Conservation (phyloP, 257 asterid species). For the Cinchona pubescens region DNA sequence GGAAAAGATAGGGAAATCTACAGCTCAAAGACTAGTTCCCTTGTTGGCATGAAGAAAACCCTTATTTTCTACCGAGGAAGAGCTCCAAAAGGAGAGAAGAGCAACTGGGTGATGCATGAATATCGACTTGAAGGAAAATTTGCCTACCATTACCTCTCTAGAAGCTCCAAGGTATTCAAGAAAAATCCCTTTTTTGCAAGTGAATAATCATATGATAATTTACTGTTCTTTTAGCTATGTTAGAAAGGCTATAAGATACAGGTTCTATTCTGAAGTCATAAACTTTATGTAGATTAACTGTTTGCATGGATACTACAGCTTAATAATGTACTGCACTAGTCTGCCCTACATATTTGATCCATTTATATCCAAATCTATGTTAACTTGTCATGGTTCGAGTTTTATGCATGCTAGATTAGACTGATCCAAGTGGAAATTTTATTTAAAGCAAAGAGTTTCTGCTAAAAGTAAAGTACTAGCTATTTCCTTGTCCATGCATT, state of each 20-base stretch:
- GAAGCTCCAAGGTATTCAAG: conserved; percentile 56
- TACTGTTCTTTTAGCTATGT: background rate
- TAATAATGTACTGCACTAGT: conserved; percentile 5
- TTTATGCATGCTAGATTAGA: background rate
- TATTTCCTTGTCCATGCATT: background rate
- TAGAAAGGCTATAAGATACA: background rate
- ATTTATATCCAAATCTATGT: background rate
- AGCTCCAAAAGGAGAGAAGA: conserved; percentile 86
- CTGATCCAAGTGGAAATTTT: background rate
- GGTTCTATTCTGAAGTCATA: background rate
- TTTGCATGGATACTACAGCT: background rate
- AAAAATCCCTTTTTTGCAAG: background rate
- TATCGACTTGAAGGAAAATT: conserved; percentile 88
- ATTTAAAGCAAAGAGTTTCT: conserved; percentile 6
- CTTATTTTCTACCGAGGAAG: conserved; percentile 83
- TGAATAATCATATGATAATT: background rate
- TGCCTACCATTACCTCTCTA: conserved; percentile 65
- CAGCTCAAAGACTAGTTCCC: conserved; percentile 59
- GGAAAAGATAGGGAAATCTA: conserved; percentile 86
- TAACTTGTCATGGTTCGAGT: background rate
- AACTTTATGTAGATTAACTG: background rate
- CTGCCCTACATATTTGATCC: background rate
- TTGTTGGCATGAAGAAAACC: conserved; percentile 99
- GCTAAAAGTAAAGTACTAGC: background rate
- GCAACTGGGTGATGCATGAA: conserved; percentile 95